Percentiles rank a stretch among this genome's conserved stretches.
Conservation (phyloP, 805 yeast genomes). For the Candida lessepsii region DNA sequence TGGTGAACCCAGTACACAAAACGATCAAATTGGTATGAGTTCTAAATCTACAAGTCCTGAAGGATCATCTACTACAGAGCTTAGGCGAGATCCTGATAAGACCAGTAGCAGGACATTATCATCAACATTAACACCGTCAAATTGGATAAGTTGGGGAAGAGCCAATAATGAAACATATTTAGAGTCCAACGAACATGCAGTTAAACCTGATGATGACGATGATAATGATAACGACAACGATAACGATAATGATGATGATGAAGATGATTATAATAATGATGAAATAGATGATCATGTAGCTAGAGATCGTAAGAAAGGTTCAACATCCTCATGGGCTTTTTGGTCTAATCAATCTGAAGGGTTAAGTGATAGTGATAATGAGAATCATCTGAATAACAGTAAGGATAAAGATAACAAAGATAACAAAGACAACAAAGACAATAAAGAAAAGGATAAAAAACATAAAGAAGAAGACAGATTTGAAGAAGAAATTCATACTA, state of each 20-base stretch:
- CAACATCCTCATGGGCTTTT: constrained; percentile 31
- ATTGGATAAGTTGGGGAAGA: constrained; percentile 16
- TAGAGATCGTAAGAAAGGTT: constrained; percentile 21
- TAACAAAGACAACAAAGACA: constrained; percentile 1
- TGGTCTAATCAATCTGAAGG: constrained; percentile 21
- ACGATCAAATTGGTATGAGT: neutral
- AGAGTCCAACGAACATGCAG: constrained; percentile 17
- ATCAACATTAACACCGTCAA: constrained; percentile 12
- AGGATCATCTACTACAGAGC: neutral
- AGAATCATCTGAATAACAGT: neutral
- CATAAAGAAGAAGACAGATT: constrained; percentile 1
- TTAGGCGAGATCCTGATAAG: constrained; percentile 2
- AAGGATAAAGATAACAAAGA: neutral
- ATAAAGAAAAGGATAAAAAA: constrained; percentile 11
- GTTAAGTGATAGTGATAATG: constrained; percentile 1
- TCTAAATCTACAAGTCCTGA: neutral
- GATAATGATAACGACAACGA: constrained; percentile 21
- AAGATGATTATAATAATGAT: constrained; percentile 27
- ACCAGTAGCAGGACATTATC: constrained; percentile 10
- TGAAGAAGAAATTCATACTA: constrained; percentile 19
- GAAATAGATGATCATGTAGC: constrained; percentile 33
- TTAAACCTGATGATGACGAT: constrained; percentile 17
- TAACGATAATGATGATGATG: constrained; percentile 22
- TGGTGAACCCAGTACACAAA: no score
- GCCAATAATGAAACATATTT: constrained; percentile 7